Evolutionary conservation across 192 early-diverging fungal species (phyloP).

Genomic region (Spizellomyces punctatus): DNA sequence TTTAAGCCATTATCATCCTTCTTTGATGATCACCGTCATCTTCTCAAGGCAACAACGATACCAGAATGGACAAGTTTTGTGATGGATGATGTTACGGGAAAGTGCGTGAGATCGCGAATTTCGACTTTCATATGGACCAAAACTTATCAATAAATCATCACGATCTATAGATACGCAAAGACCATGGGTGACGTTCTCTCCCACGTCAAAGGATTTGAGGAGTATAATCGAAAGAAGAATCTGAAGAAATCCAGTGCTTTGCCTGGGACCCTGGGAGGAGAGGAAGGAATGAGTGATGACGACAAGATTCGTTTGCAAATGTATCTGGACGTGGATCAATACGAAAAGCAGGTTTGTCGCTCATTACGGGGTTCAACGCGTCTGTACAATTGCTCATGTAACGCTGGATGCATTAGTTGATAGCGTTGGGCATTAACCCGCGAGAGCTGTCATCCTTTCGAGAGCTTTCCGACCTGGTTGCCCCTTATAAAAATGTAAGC

Average conservation of each 20-base stretch:
- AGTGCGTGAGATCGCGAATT: neutral
- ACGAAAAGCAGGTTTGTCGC: neutral
- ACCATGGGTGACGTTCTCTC: neutral
- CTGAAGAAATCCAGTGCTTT: neutral
- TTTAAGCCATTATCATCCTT: conserved; percentile 29
- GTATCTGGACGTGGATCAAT: conserved; percentile 14
- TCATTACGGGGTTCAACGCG: neutral
- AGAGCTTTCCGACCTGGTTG: neutral
- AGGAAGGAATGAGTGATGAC: conserved; percentile 9
- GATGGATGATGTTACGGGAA: conserved; percentile 11
- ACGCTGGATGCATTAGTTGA: neutral
- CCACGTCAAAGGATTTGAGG: conserved; percentile 13
- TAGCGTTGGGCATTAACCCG: neutral
- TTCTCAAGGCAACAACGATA: neutral
- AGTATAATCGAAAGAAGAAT: conserved; percentile 7
- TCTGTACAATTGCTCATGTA: neutral
- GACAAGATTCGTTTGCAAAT: conserved; percentile 33
- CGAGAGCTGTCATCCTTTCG: neutral
- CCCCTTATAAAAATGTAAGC: neutral
- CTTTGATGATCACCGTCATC: conserved; percentile 5
- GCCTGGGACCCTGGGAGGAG: conserved; percentile 3
- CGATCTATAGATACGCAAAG: neutral
- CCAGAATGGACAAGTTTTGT: conserved; percentile 21
- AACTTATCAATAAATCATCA: neutral
- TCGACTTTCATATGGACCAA: no score